phyloP scores from a whole-genome alignment of 192 early-diverging fungal species.

The Mortierella claussenii region DNA sequence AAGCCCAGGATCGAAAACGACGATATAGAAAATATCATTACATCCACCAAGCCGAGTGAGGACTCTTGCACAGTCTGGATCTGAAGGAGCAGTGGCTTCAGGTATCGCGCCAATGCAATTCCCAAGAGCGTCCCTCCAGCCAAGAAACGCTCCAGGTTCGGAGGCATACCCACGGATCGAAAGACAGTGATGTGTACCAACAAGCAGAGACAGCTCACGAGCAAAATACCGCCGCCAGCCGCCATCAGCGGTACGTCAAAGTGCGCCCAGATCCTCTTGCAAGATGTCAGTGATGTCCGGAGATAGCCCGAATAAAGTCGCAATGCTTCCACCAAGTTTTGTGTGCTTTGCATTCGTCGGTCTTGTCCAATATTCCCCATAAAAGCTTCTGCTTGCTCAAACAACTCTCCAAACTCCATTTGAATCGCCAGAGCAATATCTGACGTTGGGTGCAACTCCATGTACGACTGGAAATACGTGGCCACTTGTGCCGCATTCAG shows the following conservation, averaged over 20 bases:
- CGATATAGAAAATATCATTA: slow-evolving; percentile 49
- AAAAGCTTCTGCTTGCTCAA: slow-evolving; percentile 35
- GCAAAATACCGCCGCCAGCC: slow-evolving; percentile 72
- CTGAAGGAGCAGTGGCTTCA: slow-evolving; percentile 24
- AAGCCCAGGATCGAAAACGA: slow-evolving; percentile 52
- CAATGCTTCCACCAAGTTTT: slow-evolving; percentile 34
- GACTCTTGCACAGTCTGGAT: slow-evolving; percentile 23
- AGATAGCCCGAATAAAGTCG: slow-evolving; percentile 61
- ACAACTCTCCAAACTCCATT: slow-evolving; percentile 32
- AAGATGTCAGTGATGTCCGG: slow-evolving; percentile 70
- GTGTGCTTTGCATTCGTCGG: background rate
- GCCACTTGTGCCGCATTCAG: slow-evolving; percentile 78
- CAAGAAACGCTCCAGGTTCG: slow-evolving; percentile 22
- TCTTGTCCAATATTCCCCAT: slow-evolving; percentile 30
- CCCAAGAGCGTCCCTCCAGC: slow-evolving; percentile 30
- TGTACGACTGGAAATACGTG: slow-evolving; percentile 71
- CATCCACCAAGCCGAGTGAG: slow-evolving; percentile 44
- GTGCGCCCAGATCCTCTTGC: slow-evolving; percentile 91
- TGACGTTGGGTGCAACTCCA: slow-evolving; percentile 56
- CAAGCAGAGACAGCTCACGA: slow-evolving; percentile 50
- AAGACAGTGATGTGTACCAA: slow-evolving; percentile 32
- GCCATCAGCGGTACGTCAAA: slow-evolving; percentile 87
- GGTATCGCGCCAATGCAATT: slow-evolving; percentile 15
- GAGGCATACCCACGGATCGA: slow-evolving; percentile 19
- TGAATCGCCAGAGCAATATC: slow-evolving; percentile 63